These are phyloP conservation scores for Populus ilicifolia DNA, from an alignment of 345 rosid species.

Conservation along the genomic window DNA sequence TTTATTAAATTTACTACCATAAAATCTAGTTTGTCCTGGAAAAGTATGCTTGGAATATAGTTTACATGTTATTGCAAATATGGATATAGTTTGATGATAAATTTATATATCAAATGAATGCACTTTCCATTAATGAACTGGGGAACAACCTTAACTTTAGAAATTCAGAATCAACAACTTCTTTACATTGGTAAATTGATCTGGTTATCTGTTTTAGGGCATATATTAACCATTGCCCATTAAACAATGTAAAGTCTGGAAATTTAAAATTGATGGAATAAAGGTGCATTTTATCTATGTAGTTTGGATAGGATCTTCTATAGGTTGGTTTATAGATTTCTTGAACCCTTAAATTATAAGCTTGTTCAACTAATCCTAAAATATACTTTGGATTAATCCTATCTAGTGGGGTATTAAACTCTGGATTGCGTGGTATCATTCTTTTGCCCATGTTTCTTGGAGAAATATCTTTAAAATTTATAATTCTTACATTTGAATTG, in stretches of 20 bases:
- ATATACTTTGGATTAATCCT: neutral
- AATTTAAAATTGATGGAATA: too few species aligned
- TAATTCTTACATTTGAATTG: too few species aligned
- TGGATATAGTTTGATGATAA: neutral
- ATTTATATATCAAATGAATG: neutral
- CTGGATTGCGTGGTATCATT: too few species aligned
- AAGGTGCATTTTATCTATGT: too few species aligned
- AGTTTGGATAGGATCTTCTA: rapidly evolving
- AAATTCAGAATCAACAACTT: too few species aligned
- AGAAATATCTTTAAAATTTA: too few species aligned
- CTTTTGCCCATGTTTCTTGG: neutral
- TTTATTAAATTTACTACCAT: neutral
- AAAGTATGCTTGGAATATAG: neutral
- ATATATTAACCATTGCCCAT: neutral
- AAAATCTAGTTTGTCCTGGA: neutral
- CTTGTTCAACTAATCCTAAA: neutral
- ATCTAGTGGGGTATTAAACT: neutral
- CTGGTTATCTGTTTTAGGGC: too few species aligned
- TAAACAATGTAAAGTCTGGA: too few species aligned
- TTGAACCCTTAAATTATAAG: too few species aligned
- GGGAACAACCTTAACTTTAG: too few species aligned
- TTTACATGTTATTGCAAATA: neutral
- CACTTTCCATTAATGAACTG: too few species aligned
- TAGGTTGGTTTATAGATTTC: neutral
- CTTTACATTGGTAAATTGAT: too few species aligned